A percentile compares a stretch with the other conserved stretches of the same genome.
These are phyloP conservation scores for Dipodascus albidus DNA, from an alignment of 805 yeast genomes.

Conservation along the genomic window DNA sequence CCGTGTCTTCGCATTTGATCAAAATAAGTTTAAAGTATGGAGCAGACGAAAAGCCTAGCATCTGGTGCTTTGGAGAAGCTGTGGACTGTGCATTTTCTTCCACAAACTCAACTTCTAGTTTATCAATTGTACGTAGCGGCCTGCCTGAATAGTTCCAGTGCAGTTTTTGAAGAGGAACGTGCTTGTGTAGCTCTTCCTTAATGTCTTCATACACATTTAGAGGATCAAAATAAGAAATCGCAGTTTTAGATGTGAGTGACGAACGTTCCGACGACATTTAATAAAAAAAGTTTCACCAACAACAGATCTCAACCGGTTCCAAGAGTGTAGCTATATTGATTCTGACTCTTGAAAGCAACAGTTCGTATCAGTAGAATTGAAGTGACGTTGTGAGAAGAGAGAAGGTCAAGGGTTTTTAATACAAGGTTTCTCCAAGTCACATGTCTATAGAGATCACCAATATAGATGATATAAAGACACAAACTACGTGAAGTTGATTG, in stretches of 20 bases:
- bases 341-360: too few species aligned
- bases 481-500: too few species aligned
- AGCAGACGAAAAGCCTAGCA: slow-evolving; percentile 30
- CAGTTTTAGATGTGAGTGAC: slow-evolving; percentile 9
- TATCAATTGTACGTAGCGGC: slow-evolving; percentile 52
- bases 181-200: slow-evolving; percentile 31
- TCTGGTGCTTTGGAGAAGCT: slow-evolving; percentile 24
- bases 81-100: slow-evolving; percentile 42
- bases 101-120: slow-evolving; percentile 38
- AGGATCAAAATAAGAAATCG: slow-evolving; percentile 65
- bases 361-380: too few species aligned
- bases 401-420: too few species aligned
- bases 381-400: too few species aligned
- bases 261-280: background rate
- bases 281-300: background rate
- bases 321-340: too few species aligned
- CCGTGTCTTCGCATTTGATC: slow-evolving; percentile 53
- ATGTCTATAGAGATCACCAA: too few species aligned
- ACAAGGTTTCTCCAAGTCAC: too few species aligned
- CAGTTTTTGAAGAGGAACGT: slow-evolving; percentile 48
- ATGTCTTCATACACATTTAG: slow-evolving; percentile 43
- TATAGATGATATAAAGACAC: too few species aligned
- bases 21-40: slow-evolving; percentile 61
- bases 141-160: slow-evolving; percentile 54
- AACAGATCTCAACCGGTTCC: too few species aligned